Conservation (phyloP, 2,329 filamentous ascomycete genomes). For the Botryotinia calthae region DNA sequence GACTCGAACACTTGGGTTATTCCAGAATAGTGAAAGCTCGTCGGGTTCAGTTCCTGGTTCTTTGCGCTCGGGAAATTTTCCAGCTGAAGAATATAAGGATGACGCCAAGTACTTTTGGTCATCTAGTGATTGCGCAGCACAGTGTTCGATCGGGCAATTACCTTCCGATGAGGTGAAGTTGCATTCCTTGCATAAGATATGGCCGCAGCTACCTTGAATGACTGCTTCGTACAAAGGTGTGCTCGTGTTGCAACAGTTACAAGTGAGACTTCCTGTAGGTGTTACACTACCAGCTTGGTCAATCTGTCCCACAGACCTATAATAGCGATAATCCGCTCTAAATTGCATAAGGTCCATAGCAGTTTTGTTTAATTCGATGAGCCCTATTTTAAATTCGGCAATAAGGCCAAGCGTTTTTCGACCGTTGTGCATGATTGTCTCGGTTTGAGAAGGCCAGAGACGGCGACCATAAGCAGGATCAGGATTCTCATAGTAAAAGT, state of each 20-base stretch:
- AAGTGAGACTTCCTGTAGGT: neutral
- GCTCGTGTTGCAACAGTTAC: neutral
- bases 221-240: neutral
- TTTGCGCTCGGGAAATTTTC: neutral
- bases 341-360: neutral
- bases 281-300: neutral
- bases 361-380: neutral
- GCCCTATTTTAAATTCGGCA: neutral
- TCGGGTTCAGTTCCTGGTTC: neutral
- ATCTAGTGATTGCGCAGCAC: neutral
- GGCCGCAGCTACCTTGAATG: slow-evolving; percentile 1
- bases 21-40: neutral
- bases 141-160: neutral
- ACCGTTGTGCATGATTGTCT: neutral
- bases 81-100: neutral
- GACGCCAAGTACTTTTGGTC: neutral
- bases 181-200: neutral
- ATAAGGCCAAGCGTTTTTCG: neutral
- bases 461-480: neutral
- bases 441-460: neutral
- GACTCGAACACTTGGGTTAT: neutral
- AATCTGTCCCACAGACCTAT: neutral
- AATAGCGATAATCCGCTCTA: slow-evolving; percentile 8
- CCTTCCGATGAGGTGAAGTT: neutral
- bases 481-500: neutral